A percentile compares a stretch with the other conserved stretches of the same genome.
phyloP scores from a whole-genome alignment of 2,329 filamentous ascomycete species.

The Ceratocystiopsis minuta region DNA sequence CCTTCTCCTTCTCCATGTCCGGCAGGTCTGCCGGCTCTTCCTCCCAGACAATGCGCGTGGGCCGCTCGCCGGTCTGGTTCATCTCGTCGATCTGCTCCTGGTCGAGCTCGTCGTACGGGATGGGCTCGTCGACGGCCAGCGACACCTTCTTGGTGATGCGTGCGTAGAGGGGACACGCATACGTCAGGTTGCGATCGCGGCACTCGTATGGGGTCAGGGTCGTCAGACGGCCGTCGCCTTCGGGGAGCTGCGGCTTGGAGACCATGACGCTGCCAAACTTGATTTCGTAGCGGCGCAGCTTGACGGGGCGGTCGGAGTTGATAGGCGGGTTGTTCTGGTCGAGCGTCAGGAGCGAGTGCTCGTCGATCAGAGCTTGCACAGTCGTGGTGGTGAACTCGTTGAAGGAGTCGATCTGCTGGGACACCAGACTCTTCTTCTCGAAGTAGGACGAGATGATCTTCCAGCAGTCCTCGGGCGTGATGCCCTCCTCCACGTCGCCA shows the following conservation, averaged over 20 bases:
- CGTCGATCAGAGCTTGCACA: conserved; percentile 86
- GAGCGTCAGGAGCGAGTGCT: conserved; percentile 80
- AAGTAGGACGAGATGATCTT: conserved; percentile 95
- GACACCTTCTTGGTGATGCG: conserved; percentile 74
- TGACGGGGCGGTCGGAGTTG: conserved; percentile 59
- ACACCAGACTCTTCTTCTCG: conserved; percentile 85
- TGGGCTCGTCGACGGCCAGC: conserved; percentile 59
- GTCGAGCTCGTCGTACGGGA: conserved; percentile 50
- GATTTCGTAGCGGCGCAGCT: conserved; percentile 83
- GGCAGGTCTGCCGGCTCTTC: conserved; percentile 37
- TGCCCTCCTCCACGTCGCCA: conserved; percentile 52
- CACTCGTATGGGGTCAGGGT: conserved; percentile 88
- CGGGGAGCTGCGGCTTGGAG: conserved; percentile 76
- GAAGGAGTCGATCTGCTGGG: conserved; percentile 95
- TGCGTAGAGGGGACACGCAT: conserved; percentile 79
- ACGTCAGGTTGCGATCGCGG: conserved; percentile 86
- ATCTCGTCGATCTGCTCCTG: conserved; percentile 40
- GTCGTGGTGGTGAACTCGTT: conserved; percentile 91
- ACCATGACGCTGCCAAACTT: conserved; percentile 84
- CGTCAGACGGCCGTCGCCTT: conserved; percentile 76
- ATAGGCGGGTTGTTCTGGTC: conserved; percentile 75
- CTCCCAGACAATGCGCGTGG: conserved; percentile 42
- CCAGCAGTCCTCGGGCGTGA: conserved; percentile 97
- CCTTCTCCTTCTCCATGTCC: conserved; percentile 31
- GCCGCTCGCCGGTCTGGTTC: conserved; percentile 34